Percentiles rank a stretch among this genome's conserved stretches.
phyloP scores from a whole-genome alignment of 768 basidiomycete species.

The Chiua virens region DNA sequence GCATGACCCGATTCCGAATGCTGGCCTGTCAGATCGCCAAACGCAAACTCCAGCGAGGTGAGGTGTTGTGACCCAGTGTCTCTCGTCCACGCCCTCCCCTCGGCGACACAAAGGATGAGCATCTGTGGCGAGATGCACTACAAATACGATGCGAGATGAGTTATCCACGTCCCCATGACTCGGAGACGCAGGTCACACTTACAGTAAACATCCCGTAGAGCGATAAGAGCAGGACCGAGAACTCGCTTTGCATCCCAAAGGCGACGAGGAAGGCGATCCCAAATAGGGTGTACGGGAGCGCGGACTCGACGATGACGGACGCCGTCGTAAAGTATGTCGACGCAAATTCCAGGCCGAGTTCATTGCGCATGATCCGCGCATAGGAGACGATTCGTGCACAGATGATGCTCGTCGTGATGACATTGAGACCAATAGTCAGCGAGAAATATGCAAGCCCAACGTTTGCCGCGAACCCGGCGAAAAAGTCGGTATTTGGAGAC shows the following conservation, averaged over 20 bases:
- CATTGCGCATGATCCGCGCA: not conserved
- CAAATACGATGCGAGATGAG: not conserved
- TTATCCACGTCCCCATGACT: too few relatives aligned
- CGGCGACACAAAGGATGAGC: constrained; percentile 13
- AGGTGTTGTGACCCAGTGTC: not conserved
- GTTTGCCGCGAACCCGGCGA: constrained; percentile 6
- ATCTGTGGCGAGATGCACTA: constrained; percentile 17
- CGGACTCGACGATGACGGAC: constrained; percentile 13
- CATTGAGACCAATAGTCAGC: constrained; percentile 10
- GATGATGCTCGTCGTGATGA: constrained; percentile 8
- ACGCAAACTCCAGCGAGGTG: not conserved
- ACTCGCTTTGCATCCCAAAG: constrained; percentile 5
- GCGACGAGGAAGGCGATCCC: constrained; percentile 13
- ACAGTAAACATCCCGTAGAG: constrained; percentile 15
- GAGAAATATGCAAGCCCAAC: constrained; percentile 12
- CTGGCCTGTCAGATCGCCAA: too few relatives aligned
- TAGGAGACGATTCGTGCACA: constrained; percentile 14
- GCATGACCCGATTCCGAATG: too few relatives aligned
- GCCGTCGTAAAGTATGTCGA: constrained; percentile 6
- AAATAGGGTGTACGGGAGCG: constrained; percentile 13
- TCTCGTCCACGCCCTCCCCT: constrained; percentile 8
- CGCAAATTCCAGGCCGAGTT: not conserved
- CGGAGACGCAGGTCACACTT: not conserved
- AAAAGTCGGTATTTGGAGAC: constrained; percentile 5
- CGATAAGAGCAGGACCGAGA: constrained; percentile 13